phyloP scores from a whole-genome alignment of 805 yeast species.

The Cyberlindnera maritima region DNA sequence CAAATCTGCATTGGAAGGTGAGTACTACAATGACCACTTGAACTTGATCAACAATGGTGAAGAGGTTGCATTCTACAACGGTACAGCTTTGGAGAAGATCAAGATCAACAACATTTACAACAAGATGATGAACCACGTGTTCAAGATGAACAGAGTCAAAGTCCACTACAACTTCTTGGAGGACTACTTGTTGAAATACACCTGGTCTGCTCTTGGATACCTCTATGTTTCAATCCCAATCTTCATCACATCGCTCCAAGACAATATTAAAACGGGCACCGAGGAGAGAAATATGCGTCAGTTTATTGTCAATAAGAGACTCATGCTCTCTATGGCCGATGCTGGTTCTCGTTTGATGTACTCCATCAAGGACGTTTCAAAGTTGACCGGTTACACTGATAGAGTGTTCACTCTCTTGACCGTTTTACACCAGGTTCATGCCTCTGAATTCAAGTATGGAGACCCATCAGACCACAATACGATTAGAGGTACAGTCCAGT shows the following conservation, averaged over 20 bases:
- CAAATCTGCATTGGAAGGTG: constrained; percentile 81
- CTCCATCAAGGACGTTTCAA: constrained; percentile 89
- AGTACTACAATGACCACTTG: constrained; percentile 81
- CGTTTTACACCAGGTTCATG: constrained; percentile 81
- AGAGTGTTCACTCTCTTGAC: constrained; percentile 74
- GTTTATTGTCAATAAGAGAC: constrained; percentile 85
- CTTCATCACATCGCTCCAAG: constrained; percentile 49
- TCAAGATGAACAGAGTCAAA: constrained; percentile 53
- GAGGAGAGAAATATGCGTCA: constrained; percentile 73
- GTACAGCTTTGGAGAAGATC: constrained; percentile 71
- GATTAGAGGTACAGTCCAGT: constrained; percentile 78
- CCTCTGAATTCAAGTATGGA: constrained; percentile 42
- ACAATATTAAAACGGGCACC: constrained; percentile 22
- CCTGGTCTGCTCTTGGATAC: constrained; percentile 97
- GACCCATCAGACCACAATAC: constrained; percentile 43
- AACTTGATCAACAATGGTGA: constrained; percentile 86
- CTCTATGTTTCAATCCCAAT: constrained; percentile 88
- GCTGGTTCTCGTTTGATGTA: constrained; percentile 95
- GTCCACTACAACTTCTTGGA: constrained; percentile 73
- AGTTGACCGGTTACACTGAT: constrained; percentile 86
- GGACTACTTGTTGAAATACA: constrained; percentile 82
- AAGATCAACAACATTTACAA: constrained; percentile 61
- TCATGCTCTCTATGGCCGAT: constrained; percentile 88
- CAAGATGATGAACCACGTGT: constrained; percentile 52
- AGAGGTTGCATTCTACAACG: constrained; percentile 92